A percentile compares a stretch with the other conserved stretches of the same genome.
These are phyloP conservation scores for Didymella sp. DNA, from an alignment of 2,329 filamentous ascomycete species.

Conservation along the genomic window DNA sequence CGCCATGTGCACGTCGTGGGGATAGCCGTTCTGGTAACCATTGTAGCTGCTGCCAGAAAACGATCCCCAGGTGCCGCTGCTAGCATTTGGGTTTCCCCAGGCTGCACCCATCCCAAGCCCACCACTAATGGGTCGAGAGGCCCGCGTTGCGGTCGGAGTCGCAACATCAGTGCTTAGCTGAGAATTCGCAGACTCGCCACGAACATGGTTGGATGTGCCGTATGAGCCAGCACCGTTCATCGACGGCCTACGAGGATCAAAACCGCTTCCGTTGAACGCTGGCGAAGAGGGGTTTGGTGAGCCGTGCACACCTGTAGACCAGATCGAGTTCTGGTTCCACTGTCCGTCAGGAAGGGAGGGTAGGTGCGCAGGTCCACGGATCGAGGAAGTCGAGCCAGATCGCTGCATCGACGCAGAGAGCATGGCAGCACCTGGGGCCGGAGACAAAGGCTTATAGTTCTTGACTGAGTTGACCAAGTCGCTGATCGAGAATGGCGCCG, in stretches of 20 bases:
- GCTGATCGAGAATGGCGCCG: conserved; percentile 40
- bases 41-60: conserved; percentile 27
- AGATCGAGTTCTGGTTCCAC: conserved; percentile 46
- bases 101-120: conserved; percentile 43
- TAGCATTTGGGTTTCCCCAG: conserved; percentile 40
- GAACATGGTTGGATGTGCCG: conserved; percentile 50
- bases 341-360: conserved; percentile 49
- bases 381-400: conserved; percentile 44
- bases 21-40: conserved; percentile 26
- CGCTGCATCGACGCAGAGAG: conserved; percentile 45
- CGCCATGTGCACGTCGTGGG: conserved; percentile 41
- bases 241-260: conserved; percentile 40
- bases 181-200: conserved; percentile 54
- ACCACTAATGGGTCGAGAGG: conserved; percentile 35
- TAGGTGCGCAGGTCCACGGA: conserved; percentile 44
- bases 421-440: conserved; percentile 32
- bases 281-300: conserved; percentile 44
- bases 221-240: conserved; percentile 41
- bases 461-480: conserved; percentile 50
- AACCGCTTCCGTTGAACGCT: conserved; percentile 28
- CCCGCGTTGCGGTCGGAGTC: conserved; percentile 23
- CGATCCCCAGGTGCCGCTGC: conserved; percentile 34
- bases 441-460: conserved; percentile 45
- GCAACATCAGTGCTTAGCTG: conserved; percentile 45
- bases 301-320: conserved; percentile 43